These are phyloP conservation scores for Peniophora sp. DNA, from an alignment of 1,284 basidiomycete genomes.

Conservation along the genomic window DNA sequence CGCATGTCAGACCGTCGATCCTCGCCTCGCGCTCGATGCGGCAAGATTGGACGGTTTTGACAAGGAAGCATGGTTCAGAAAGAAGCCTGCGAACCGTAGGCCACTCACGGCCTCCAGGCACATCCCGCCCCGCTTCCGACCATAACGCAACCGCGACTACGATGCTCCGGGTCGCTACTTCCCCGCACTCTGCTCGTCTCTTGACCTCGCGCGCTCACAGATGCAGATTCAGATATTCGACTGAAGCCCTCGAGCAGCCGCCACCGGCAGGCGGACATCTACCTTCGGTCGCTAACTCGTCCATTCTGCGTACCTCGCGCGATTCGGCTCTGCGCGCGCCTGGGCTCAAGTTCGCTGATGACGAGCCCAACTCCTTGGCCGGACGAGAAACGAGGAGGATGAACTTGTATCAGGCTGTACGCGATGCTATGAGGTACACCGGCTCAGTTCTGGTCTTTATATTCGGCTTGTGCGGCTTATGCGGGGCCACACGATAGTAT, in stretches of 20 bases:
- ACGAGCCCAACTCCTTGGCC: constrained; percentile 50
- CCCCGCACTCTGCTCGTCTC: too few relatives aligned
- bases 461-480: not conserved
- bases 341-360: constrained; percentile 64
- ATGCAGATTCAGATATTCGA: not conserved
- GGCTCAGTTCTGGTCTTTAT: constrained; percentile 5
- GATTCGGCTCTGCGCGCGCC: constrained; percentile 67
- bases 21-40: too few relatives aligned
- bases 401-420: constrained; percentile 87
- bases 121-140: too few relatives aligned
- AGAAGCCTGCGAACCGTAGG: too few relatives aligned
- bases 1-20: too few relatives aligned
- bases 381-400: constrained; percentile 84
- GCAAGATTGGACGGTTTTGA: too few relatives aligned
- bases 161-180: too few relatives aligned
- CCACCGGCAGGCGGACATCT: constrained; percentile 70
- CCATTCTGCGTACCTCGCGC: constrained; percentile 51
- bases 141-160: too few relatives aligned
- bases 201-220: too few relatives aligned
- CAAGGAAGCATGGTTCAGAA: too few relatives aligned
- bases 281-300: constrained; percentile 59
- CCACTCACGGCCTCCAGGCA: too few relatives aligned
- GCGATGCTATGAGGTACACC: constrained; percentile 75
- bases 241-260: constrained; percentile 38
- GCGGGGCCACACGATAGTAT: too few relatives aligned